A percentile compares a stretch with the other conserved stretches of the same genome.
These are phyloP conservation scores for Talaromyces proteolyticus DNA, from an alignment of 495 filamentous ascomycete species.

Conservation along the genomic window DNA sequence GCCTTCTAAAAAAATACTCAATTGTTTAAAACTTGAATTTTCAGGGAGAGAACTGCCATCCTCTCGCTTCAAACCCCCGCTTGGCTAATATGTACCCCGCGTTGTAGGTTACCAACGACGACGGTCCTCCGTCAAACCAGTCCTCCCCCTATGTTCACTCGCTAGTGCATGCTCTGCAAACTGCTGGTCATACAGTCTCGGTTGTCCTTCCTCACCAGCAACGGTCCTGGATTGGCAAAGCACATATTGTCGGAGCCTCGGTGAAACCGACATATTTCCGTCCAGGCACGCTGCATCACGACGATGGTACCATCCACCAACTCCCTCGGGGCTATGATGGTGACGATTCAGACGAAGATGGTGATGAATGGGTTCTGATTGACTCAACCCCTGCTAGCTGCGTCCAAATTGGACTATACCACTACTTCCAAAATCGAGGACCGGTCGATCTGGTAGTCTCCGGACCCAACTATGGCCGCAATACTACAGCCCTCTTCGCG, in stretches of 20 bases:
- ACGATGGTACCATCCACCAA: slow-evolving; percentile 62
- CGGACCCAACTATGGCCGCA: slow-evolving; percentile 93
- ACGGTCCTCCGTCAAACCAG: slow-evolving; percentile 86
- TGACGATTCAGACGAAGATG: slow-evolving; percentile 55
- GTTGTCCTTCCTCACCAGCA: slow-evolving; percentile 88
- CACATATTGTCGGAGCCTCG: slow-evolving; percentile 82
- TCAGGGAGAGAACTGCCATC: background rate
- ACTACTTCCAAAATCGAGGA: slow-evolving; percentile 75
- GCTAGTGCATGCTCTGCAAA: slow-evolving; percentile 71
- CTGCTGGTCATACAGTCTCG: slow-evolving; percentile 73
- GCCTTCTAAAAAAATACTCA: background rate
- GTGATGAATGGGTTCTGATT: slow-evolving; percentile 90
- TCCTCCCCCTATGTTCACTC: slow-evolving; percentile 92
- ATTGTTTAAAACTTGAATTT: background rate
- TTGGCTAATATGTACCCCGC: slow-evolving; percentile 13
- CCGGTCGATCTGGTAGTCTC: slow-evolving; percentile 81
- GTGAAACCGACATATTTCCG: slow-evolving; percentile 89
- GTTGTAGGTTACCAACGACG: slow-evolving; percentile 80
- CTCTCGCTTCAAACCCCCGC: background rate
- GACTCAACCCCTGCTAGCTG: slow-evolving; percentile 84
- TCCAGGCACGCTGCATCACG: slow-evolving; percentile 52
- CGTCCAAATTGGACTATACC: slow-evolving; percentile 83
- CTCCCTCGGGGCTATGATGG: slow-evolving; percentile 45
- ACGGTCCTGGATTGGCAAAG: slow-evolving; percentile 97
- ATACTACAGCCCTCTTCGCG: slow-evolving; percentile 89